Evolutionary conservation across 352 stramenopile species (phyloP), one percentile per base, ranked within the genome.

Genomic region (Phytophthora melonis): DNA sequence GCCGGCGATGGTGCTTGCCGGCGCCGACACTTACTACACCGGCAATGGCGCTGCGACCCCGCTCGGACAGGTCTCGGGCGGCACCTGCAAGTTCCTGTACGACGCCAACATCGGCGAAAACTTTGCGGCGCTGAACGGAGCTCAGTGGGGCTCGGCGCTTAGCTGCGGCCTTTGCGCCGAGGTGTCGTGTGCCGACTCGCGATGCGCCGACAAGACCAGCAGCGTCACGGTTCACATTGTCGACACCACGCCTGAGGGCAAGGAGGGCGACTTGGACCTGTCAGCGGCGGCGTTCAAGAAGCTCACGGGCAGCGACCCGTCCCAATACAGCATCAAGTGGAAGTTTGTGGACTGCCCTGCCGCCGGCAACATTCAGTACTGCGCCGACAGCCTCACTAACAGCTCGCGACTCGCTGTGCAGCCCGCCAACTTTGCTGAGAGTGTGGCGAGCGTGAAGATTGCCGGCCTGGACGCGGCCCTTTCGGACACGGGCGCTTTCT

Each of bases 71-170:
- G 52, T 80, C 16, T 84, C 74, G 5, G 58, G 64, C 1, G 83
- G 81, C 34, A 88, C 80, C 30, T 93, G 88, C 74, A 88, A 89
- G 66, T 88, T 91, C 57, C 90, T 92, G 83, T 71, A 72, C 55
- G 80, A 79, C 50, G 75, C 83, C 0, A 58, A 49, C 1, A 68
- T 70, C 7, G 80, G 55, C 18, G 80, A 75, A 43, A 86, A 91
- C 57, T 92, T 92, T 54, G 86, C 85, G 0, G 86, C 86, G 11
- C 66, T 94, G 34, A 93, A 91, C 56, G 72, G 68, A 47, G 45
- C 68, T 1, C 86, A 91, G 62, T 93, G 87, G 80, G 66, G 87
- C 45, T 74, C 63, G 30, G 84, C 80, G 16, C 71, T 66, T 14
- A 84, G 90, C 74, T 93, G 88, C 47, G 83, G 86, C 2, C 84